Percentiles rank a stretch among this genome's conserved stretches.
These are phyloP conservation scores for Amyloporia xantha DNA, from an alignment of 768 basidiomycete genomes.

Conservation along the genomic window DNA sequence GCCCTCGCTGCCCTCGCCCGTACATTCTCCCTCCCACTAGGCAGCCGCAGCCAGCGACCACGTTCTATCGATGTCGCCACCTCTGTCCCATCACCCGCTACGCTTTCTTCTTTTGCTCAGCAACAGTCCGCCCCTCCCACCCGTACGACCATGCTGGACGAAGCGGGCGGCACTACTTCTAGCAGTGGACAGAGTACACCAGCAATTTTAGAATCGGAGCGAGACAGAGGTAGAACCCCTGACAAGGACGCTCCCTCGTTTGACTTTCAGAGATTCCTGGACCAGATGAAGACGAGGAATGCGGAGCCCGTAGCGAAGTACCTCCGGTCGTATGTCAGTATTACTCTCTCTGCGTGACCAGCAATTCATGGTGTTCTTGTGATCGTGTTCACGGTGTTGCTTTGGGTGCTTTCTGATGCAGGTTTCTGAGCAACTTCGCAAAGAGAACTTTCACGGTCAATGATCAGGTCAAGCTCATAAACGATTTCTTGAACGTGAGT, in stretches of 20 bases:
- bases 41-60: constrained; percentile 37
- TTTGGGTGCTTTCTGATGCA: neutral
- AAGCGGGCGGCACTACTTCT: constrained; percentile 4
- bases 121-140: constrained; percentile 33
- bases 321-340: constrained; percentile 75
- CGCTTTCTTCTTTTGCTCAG: constrained; percentile 45
- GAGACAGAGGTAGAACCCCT: constrained; percentile 23
- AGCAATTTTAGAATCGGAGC: constrained; percentile 9
- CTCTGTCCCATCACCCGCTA: constrained; percentile 49
- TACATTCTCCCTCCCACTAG: constrained; percentile 50
- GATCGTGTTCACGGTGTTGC: neutral
- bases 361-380: constrained; percentile 5
- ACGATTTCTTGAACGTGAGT: constrained; percentile 79
- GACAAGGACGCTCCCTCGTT: constrained; percentile 46
- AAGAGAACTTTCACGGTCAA: constrained; percentile 87
- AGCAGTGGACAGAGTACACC: constrained; percentile 18
- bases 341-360: neutral
- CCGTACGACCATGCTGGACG: neutral
- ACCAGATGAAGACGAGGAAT: constrained; percentile 83
- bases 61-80: constrained; percentile 55
- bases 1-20: constrained; percentile 64
- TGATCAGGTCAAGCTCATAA: constrained; percentile 93
- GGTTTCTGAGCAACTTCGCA: constrained; percentile 93
- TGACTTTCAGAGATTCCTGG: constrained; percentile 92
- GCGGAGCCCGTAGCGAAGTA: constrained; percentile 95